These are phyloP conservation scores for Cyclostephanos invisitatus DNA, from an alignment of 108 stramenopile genomes.

Conservation along the genomic window DNA sequence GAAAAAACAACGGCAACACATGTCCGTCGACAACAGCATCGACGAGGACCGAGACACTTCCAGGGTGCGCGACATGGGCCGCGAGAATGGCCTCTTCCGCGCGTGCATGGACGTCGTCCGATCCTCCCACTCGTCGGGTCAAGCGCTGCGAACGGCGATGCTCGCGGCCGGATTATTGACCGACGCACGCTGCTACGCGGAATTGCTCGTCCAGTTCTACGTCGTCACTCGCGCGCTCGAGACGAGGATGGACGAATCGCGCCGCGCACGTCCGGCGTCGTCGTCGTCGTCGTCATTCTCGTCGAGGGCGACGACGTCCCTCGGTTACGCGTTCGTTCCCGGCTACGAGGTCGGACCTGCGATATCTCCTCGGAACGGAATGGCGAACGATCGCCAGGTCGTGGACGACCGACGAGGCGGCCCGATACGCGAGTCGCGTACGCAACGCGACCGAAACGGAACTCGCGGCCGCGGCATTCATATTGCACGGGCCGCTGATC, in stretches of 20 bases:
- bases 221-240: slow-evolving; percentile 43
- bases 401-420: slow-evolving; percentile 26
- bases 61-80: slow-evolving; percentile 37
- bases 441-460: slow-evolving; percentile 28
- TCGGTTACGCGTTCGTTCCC: slow-evolving; percentile 39
- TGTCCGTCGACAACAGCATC: too few species aligned
- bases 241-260: slow-evolving; percentile 25
- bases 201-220: slow-evolving; percentile 52
- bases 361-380: slow-evolving; percentile 17
- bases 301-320: slow-evolving; percentile 7
- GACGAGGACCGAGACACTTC: slow-evolving; percentile 2
- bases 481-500: slow-evolving; percentile 54
- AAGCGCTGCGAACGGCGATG: slow-evolving; percentile 39
- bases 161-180: slow-evolving; percentile 48
- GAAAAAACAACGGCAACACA: too few species aligned
- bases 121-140: slow-evolving; percentile 35
- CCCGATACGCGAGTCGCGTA: slow-evolving; percentile 26
- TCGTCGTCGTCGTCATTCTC: slow-evolving; percentile 17
- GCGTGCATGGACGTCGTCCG: slow-evolving; percentile 56
- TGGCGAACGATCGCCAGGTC: slow-evolving; percentile 23
- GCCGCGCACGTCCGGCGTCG: background rate
- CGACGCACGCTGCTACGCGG: slow-evolving; percentile 46
- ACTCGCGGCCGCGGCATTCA: slow-evolving; percentile 48
- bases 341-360: slow-evolving; percentile 50
- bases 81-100: slow-evolving; percentile 45